Conservation (phyloP, 441 rosid species). For the Macaranga tanarius region DNA sequence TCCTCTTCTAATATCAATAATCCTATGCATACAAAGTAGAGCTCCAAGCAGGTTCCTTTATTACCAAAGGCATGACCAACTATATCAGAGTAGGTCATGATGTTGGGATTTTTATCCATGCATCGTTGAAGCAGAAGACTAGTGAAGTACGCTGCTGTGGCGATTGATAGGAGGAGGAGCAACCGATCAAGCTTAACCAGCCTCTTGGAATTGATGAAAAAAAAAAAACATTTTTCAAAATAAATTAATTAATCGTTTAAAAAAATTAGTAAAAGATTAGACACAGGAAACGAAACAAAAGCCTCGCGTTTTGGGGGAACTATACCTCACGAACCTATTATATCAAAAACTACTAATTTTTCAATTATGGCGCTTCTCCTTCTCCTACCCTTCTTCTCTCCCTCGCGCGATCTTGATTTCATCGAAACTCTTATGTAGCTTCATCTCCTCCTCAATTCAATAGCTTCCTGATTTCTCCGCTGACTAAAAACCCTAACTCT, state of each 20-base stretch:
- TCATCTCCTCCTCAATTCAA: too few relatives aligned
- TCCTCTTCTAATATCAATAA: slow-evolving; percentile 34
- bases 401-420: neutral
- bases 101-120: slow-evolving; percentile 26
- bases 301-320: slow-evolving; percentile 12
- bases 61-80: slow-evolving; percentile 29
- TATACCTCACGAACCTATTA: neutral
- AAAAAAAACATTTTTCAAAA: slow-evolving; percentile 8
- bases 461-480: slow-evolving; percentile 8
- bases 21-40: slow-evolving; percentile 27
- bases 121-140: slow-evolving; percentile 37
- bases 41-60: slow-evolving; percentile 31
- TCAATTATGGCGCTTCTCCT: neutral
- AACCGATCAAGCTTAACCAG: too few relatives aligned
- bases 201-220: too few relatives aligned
- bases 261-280: too few relatives aligned
- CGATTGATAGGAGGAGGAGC: too few relatives aligned
- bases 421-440: neutral
- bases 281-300: slow-evolving; percentile 14
- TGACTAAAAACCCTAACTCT: slow-evolving; percentile 21
- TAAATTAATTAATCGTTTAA: too few relatives aligned
- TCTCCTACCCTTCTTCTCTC: too few relatives aligned
- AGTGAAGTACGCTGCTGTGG: slow-evolving; percentile 35
- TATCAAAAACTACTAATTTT: neutral
- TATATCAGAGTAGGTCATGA: slow-evolving; percentile 24